Evolutionary conservation across 305 asterid species (phyloP).

Genomic region (Fraxinus nigra): DNA sequence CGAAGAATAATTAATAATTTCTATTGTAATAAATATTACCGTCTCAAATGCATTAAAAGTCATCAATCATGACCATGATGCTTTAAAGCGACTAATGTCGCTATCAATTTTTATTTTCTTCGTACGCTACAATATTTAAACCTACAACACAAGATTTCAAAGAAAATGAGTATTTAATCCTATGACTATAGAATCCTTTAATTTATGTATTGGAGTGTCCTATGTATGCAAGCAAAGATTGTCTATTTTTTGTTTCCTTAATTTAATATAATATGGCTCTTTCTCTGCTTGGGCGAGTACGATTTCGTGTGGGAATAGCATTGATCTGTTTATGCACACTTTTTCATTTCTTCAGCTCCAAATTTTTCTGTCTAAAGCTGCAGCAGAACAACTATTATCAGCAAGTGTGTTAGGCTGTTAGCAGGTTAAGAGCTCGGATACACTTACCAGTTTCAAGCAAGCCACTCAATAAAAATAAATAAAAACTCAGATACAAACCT

Average conservation of each 20-base stretch:
- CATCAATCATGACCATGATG: neutral
- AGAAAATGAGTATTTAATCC: neutral
- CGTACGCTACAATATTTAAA: neutral
- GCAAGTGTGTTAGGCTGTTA: slow-evolving; percentile 33
- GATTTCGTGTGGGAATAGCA: slow-evolving; percentile 63
- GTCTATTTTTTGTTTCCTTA: slow-evolving; percentile 12
- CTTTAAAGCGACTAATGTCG: neutral
- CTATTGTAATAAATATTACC: neutral
- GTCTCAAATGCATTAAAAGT: neutral
- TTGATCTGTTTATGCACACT: slow-evolving; percentile 29
- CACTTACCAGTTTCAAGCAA: slow-evolving; percentile 22
- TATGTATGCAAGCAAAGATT: slow-evolving; percentile 37
- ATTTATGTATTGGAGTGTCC: slow-evolving; percentile 20
- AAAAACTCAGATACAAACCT: neutral
- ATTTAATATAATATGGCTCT: slow-evolving; percentile 31
- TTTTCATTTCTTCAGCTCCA: slow-evolving; percentile 26
- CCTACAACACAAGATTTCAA: neutral
- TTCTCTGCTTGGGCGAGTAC: slow-evolving; percentile 19
- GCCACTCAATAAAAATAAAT: slow-evolving; percentile 8
- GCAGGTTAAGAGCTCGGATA: slow-evolving; percentile 58
- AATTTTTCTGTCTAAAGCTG: slow-evolving; percentile 46
- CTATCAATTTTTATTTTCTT: neutral
- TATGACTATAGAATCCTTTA: neutral
- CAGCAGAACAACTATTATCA: slow-evolving; percentile 47
- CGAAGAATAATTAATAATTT: no score